phyloP scores from a whole-genome alignment of 2,329 filamentous ascomycete genomes.

The Xylaria sp. region DNA sequence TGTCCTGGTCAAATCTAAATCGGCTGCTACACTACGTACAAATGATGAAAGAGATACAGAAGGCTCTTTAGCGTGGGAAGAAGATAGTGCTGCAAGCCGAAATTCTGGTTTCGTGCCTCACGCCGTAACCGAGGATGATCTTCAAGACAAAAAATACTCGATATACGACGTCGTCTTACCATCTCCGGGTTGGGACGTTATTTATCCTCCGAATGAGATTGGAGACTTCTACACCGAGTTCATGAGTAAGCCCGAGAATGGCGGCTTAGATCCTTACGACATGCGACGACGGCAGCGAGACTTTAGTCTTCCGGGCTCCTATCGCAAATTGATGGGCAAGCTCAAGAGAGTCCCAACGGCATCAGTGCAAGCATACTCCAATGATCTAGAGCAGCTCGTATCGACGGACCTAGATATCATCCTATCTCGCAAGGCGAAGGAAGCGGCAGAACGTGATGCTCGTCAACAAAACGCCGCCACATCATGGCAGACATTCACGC shows the following conservation, averaged over 20 bases:
- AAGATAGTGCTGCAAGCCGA: conserved; percentile 64
- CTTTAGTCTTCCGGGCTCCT: conserved; percentile 87
- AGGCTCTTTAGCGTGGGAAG: conserved; percentile 69
- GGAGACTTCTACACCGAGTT: conserved; percentile 86
- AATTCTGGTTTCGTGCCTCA: conserved; percentile 69
- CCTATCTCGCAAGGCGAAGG: conserved; percentile 54
- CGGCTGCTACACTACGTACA: conserved; percentile 48
- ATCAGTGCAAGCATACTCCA: conserved; percentile 75
- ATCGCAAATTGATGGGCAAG: conserved; percentile 83
- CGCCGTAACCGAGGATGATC: conserved; percentile 80
- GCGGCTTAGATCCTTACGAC: conserved; percentile 80
- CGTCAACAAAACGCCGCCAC: conserved; percentile 33
- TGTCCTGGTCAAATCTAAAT: conserved; percentile 65
- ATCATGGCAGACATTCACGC: conserved; percentile 44
- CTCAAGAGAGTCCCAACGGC: conserved; percentile 74
- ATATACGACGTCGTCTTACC: conserved; percentile 93
- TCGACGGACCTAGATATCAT: conserved; percentile 85
- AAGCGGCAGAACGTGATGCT: conserved; percentile 43
- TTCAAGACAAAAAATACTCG: conserved; percentile 76
- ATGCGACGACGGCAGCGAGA: conserved; percentile 91
- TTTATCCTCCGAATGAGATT: conserved; percentile 86
- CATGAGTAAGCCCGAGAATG: conserved; percentile 84
- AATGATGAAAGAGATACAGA: conserved; percentile 71
- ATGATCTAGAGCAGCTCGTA: conserved; percentile 84
- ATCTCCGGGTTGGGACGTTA: conserved; percentile 88